Evolutionary conservation across 306 rosid species (phyloP).

Genomic region (Dalbergia oliveri): DNA sequence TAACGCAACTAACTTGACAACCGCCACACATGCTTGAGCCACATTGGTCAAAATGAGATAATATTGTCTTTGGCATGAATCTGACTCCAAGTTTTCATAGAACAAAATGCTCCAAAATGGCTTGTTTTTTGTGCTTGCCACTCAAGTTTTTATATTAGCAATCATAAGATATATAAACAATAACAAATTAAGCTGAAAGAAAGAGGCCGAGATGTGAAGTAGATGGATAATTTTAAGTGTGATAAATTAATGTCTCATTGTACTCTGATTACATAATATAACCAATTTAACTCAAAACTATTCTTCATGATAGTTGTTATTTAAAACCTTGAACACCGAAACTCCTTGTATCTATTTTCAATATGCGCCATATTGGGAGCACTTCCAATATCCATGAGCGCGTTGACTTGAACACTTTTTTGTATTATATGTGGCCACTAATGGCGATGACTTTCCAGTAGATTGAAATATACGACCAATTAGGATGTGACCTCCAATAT

Average conservation of each 20-base stretch:
- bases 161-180: neutral
- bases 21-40: constrained; percentile 26
- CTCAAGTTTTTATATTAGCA: constrained; percentile 32
- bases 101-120: constrained; percentile 24
- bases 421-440: constrained; percentile 18
- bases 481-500: constrained; percentile 44
- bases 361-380: constrained; percentile 53
- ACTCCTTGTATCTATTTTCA: constrained; percentile 9
- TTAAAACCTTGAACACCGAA: constrained; percentile 38
- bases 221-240: constrained; percentile 46
- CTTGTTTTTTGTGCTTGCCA: constrained; percentile 36
- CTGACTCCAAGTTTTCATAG: constrained; percentile 10
- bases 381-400: constrained; percentile 36
- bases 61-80: constrained; percentile 35
- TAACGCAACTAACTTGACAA: constrained; percentile 26
- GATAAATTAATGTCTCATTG: constrained; percentile 28
- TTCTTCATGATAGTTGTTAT: constrained; percentile 10
- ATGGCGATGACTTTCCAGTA: constrained; percentile 24
- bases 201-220: constrained; percentile 34
- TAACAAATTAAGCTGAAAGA: constrained; percentile 15
- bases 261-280: constrained; percentile 38
- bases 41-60: constrained; percentile 44
- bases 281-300: neutral
- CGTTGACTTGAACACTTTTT: constrained; percentile 52
- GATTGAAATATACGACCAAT: constrained; percentile 40